Base-by-base conservation (phyloP, 768 basidiomycete species). In the Brasilioporus rufonigricans region DNA sequence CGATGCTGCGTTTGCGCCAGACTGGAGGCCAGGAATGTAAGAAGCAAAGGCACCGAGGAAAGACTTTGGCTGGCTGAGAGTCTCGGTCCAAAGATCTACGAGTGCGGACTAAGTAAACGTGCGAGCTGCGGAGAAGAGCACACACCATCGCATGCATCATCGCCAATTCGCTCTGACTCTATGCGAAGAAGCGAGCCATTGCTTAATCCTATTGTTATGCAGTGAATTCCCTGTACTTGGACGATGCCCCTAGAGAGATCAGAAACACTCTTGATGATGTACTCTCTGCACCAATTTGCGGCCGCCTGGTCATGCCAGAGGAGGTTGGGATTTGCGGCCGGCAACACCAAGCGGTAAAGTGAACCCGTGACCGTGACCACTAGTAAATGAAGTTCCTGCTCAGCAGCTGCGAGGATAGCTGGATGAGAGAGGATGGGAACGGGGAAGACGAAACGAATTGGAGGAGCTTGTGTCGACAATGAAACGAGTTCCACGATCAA, bases 401-500 rank as follows among this genome's bases (percentile, higher is more conserved):
- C 62, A 5, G 70, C 64, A 49, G 70, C 76, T 18, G 84, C 66
- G 62, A 88, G 80, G 48, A 93, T 65, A 21, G 84, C 79, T 3
- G 92, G 91, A 45, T 78, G 73, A 13, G 85, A 77, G 26, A 90
- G 69, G 47, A 93, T 70, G 35, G 80, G 65, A 11, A 87, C 82
- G 35, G 91, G 90, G 61, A 92, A 91, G 59, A 89, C 77, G 67
- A 94, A 83, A 53, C 90, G 84, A 58, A 93, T 79, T 18, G 91
- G 84, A 31, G 80, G 75, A 3, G 85, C 74, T 59, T 82, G 74
- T 1, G 80, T 77, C 6, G 88, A 82, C 43, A 92, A 74, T n/a
- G 91, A 89, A 35, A 85, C 65, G 44, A 95, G 80, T 64, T 94
- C 90, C 40, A 92, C 70, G 47, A 91, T 85, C 58, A 84, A 71